These are phyloP conservation scores for Fusarium newnesense DNA, from an alignment of 2,329 filamentous ascomycete genomes.

Conservation along the genomic window DNA sequence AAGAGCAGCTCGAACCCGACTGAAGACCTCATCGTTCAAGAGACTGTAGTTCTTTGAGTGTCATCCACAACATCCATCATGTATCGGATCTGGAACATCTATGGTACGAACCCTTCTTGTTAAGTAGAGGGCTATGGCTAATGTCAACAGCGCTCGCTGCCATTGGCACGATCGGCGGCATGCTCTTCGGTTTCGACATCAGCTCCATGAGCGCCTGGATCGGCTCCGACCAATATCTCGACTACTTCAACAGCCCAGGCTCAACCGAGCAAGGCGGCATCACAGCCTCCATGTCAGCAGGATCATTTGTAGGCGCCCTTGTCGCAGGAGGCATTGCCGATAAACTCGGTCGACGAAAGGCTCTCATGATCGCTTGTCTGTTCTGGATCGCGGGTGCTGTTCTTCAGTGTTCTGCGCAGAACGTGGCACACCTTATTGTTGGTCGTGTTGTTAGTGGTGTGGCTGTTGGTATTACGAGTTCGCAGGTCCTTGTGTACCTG, in stretches of 20 bases:
- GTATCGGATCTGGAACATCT: constrained; percentile 52
- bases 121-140: not conserved
- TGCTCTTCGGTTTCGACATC: constrained; percentile 66
- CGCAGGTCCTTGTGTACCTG: constrained; percentile 75
- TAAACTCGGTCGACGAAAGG: constrained; percentile 56
- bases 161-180: constrained; percentile 55
- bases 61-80: constrained; percentile 36
- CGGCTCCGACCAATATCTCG: constrained; percentile 60
- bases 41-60: not conserved
- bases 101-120: constrained; percentile 39
- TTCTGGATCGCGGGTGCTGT: constrained; percentile 68
- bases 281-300: constrained; percentile 60
- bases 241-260: constrained; percentile 61
- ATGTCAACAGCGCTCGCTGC: constrained; percentile 48
- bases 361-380: constrained; percentile 57
- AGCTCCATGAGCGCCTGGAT: constrained; percentile 68
- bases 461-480: constrained; percentile 73
- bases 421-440: constrained; percentile 64
- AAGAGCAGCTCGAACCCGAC: constrained; percentile 7
- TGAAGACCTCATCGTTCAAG: not conserved
- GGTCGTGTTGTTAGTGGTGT: constrained; percentile 72
- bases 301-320: constrained; percentile 59
- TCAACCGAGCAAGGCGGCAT: constrained; percentile 60
- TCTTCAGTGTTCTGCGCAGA: constrained; percentile 67
- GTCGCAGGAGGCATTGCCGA: constrained; percentile 59